Base-by-base conservation (phyloP, 2,329 filamentous ascomycete species). In the Ophiocordyceps sinensis region DNA sequence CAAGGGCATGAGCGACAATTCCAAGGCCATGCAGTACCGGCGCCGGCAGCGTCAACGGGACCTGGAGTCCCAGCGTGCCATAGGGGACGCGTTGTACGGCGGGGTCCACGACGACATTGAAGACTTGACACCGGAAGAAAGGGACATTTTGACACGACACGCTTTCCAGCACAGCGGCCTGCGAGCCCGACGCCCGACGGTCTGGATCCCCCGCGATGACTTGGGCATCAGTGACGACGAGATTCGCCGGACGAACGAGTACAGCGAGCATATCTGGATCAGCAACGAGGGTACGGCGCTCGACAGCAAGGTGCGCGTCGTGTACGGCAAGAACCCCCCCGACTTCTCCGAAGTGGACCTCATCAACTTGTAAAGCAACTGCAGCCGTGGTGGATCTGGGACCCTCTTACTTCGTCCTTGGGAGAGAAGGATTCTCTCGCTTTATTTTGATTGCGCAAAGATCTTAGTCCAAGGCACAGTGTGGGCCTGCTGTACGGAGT, bases 201-300 rank as follows among this genome's bases (percentile, higher is more conserved):
- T 98, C 23, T 98, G 91, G 91, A 85, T 98, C 36, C 91, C 91
- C 0, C 77, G 82, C 11, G 91, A 98, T 54, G 83, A 91, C 49
- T 62, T 96, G 5, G 91, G 91, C 5, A 75, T 98, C 43, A 87
- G 84, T 49, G 86, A 94, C 51, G 89, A 96, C 50, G 91, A 98
- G 65, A 82, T 96, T 36, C 71, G 71, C 53, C 71, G 84, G 30
- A 94, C 87, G 7, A 73, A 79, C 48, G 69, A 71, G 38, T 83
- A 87, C 57, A 89, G 81, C 55, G 76, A 84, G 44, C 70, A 77
- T 46, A 82, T 96, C 40, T 94, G 87, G 84, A 87, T 96, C 56
- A 94, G 85, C 52, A 95, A 95, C 59, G 83, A 93, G 57, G 87
- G 87, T 44, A 87, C 89, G 17, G 84, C 85, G 10, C 66, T 96